phyloP scores from a whole-genome alignment of 2,329 filamentous ascomycete genomes.

The Pseudogymnoascus sp. region DNA sequence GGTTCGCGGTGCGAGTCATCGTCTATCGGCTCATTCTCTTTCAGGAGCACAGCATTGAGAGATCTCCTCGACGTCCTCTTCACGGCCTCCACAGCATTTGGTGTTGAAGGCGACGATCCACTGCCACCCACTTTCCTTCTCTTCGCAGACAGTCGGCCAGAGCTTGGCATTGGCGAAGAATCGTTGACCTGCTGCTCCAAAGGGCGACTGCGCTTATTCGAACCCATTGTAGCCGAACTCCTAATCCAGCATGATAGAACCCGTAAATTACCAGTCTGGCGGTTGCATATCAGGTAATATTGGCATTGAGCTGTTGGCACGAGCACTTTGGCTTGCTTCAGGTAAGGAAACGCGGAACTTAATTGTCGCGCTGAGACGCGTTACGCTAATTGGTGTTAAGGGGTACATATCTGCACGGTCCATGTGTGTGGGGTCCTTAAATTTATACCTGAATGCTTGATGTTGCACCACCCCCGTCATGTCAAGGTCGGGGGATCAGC shows the following conservation, averaged over 20 bases:
- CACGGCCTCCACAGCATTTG: constrained; percentile 17
- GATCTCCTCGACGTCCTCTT: constrained; percentile 17
- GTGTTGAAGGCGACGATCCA: constrained; percentile 18
- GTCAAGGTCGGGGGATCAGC: not conserved
- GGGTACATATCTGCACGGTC: not conserved
- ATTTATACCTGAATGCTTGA: not conserved
- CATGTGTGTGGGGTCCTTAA: not conserved
- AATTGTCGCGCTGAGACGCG: constrained; percentile 6
- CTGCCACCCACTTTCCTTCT: constrained; percentile 12
- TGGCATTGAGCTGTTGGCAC: not conserved
- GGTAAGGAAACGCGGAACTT: not conserved
- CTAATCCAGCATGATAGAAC: not conserved
- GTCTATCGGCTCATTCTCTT: constrained; percentile 16
- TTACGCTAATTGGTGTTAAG: not conserved
- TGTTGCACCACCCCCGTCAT: not conserved
- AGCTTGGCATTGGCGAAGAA: constrained; percentile 3
- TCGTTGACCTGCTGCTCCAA: constrained; percentile 4
- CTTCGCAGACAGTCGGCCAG: constrained; percentile 12
- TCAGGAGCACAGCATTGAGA: not conserved
- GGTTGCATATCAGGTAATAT: not conserved
- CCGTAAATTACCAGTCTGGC: not conserved
- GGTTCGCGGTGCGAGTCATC: constrained; percentile 16
- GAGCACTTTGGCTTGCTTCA: not conserved
- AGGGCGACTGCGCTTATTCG: not conserved
- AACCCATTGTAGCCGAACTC: not conserved